These are phyloP conservation scores for Chrysanthemum lavandulifolium DNA, from an alignment of 129 eudicot genomes.

Conservation along the genomic window DNA sequence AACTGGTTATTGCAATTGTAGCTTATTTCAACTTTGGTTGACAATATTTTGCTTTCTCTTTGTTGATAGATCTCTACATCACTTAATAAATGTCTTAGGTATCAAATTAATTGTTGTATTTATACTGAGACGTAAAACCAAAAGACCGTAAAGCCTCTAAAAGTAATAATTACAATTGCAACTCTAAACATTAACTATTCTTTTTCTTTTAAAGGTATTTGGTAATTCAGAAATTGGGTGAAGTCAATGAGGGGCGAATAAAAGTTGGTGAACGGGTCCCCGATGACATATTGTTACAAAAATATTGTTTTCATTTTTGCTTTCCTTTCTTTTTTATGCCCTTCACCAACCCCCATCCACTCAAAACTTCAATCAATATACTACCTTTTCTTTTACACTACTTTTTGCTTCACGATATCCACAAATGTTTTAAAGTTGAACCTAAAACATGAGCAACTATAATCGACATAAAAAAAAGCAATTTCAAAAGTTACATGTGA, in stretches of 20 bases:
- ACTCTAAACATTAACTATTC: too few relatives aligned
- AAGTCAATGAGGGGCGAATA: conserved; percentile 4
- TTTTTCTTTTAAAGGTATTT: too few relatives aligned
- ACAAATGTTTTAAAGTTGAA: not conserved
- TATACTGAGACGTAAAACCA: too few relatives aligned
- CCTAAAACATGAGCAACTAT: not conserved
- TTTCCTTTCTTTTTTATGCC: not conserved
- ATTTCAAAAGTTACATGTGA: not conserved
- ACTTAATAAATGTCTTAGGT: too few relatives aligned
- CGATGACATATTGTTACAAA: not conserved
- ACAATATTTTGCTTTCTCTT: too few relatives aligned
- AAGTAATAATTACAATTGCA: too few relatives aligned
- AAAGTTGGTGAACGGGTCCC: conserved; percentile 29
- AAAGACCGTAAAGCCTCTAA: too few relatives aligned
- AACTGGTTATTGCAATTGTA: too few relatives aligned
- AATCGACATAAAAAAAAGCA: not conserved
- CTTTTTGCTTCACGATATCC: conserved; percentile 1
- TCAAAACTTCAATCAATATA: not conserved
- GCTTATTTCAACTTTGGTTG: too few relatives aligned
- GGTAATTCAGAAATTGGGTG: conserved; percentile 8
- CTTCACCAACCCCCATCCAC: conserved; percentile 27
- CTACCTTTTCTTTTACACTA: not conserved
- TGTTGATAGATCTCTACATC: too few relatives aligned
- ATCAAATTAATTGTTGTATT: too few relatives aligned
- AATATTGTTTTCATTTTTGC: not conserved